A percentile compares a stretch with the other conserved stretches of the same genome.
Conservation (phyloP, 805 yeast species). For the Hanseniaspora hatyaiensis region DNA sequence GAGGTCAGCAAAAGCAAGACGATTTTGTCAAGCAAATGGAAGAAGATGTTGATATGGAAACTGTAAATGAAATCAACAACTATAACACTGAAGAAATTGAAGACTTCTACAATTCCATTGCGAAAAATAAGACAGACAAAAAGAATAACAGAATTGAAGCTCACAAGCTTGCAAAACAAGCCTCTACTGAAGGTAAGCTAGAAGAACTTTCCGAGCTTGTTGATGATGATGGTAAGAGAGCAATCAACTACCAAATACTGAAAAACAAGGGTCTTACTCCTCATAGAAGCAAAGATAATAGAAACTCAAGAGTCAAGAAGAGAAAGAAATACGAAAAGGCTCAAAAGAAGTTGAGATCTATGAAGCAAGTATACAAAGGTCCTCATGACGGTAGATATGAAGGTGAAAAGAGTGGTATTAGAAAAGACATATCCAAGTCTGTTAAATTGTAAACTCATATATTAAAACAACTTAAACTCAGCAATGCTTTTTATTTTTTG, state of each 20-base stretch:
- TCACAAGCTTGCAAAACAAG: slow-evolving; percentile 59
- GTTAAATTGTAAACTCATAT: slow-evolving; percentile 52
- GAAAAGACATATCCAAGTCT: slow-evolving; percentile 81
- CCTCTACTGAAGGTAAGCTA: slow-evolving; percentile 75
- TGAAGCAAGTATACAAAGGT: slow-evolving; percentile 74
- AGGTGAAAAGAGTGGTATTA: slow-evolving; percentile 96
- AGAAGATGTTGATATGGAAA: slow-evolving; percentile 6
- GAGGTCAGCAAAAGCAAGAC: slow-evolving; percentile 48
- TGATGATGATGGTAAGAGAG: slow-evolving; percentile 82
- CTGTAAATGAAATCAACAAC: slow-evolving; percentile 20
- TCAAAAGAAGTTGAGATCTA: slow-evolving; percentile 80
- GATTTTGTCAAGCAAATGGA: slow-evolving; percentile 45
- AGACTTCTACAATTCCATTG: slow-evolving; percentile 48
- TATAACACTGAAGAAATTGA: slow-evolving; percentile 43
- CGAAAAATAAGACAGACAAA: slow-evolving; percentile 36
- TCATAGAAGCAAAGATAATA: slow-evolving; percentile 80
- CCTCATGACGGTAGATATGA: slow-evolving; percentile 65
- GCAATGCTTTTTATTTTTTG: too few species aligned
- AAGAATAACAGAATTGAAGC: slow-evolving; percentile 48
- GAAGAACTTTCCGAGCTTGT: slow-evolving; percentile 52
- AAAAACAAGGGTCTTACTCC: slow-evolving; percentile 95
- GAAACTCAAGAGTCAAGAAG: slow-evolving; percentile 96
- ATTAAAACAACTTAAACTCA: too few species aligned
- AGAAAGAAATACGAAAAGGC: slow-evolving; percentile 93
- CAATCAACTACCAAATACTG: slow-evolving; percentile 83